Evolutionary conservation across 2,329 filamentous ascomycete genomes (phyloP).

Genomic region (Phoma sp.): DNA sequence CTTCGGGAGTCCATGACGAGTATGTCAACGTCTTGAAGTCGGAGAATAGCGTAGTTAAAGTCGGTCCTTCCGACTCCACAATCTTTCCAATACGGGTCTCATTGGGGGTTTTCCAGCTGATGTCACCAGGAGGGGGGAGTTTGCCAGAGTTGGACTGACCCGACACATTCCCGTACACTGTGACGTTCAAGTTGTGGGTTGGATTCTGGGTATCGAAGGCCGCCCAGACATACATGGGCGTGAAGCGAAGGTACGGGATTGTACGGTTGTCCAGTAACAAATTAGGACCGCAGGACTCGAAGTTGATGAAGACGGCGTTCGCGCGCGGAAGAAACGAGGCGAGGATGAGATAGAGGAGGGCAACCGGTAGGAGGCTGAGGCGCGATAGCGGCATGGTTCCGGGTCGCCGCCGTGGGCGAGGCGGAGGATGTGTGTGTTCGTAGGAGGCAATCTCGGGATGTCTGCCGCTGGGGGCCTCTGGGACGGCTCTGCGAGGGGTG

Average conservation of each 20-base stretch:
- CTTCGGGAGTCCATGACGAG: slow-evolving; percentile 64
- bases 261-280: slow-evolving; percentile 63
- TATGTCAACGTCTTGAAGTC: slow-evolving; percentile 79
- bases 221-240: slow-evolving; percentile 76
- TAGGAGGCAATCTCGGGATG: slow-evolving; percentile 33
- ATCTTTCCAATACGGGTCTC: slow-evolving; percentile 76
- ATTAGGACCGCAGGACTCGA: slow-evolving; percentile 79
- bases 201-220: slow-evolving; percentile 68
- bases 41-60: slow-evolving; percentile 74
- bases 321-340: slow-evolving; percentile 34
- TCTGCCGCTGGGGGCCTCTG: slow-evolving; percentile 16
- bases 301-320: slow-evolving; percentile 67
- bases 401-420: slow-evolving; percentile 39
- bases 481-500: slow-evolving; percentile 18
- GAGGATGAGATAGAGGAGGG: slow-evolving; percentile 35
- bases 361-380: slow-evolving; percentile 19
- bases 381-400: slow-evolving; percentile 7
- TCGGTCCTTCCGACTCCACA: slow-evolving; percentile 62
- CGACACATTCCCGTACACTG: slow-evolving; percentile 88
- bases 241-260: slow-evolving; percentile 72
- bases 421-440: slow-evolving; percentile 39
- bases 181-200: slow-evolving; percentile 73
- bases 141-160: slow-evolving; percentile 66
- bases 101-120: slow-evolving; percentile 64
- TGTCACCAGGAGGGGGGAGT: slow-evolving; percentile 66